Conservation (phyloP, 2,329 filamentous ascomycete genomes). For the Cercospora sp. region DNA sequence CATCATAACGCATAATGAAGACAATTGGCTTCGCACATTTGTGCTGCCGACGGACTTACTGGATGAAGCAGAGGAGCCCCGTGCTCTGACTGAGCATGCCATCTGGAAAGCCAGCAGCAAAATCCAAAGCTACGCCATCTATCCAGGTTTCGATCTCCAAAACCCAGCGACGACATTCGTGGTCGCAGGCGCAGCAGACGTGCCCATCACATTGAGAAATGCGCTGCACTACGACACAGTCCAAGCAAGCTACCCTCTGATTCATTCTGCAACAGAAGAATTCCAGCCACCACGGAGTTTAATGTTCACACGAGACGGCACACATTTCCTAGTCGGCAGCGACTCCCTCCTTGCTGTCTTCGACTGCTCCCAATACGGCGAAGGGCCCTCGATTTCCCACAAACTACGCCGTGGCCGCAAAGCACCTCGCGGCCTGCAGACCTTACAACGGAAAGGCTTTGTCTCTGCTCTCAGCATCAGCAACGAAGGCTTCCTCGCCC, state of each 20-base stretch:
- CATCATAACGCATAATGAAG: slow-evolving; percentile 55
- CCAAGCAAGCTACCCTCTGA: slow-evolving; percentile 56
- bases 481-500: slow-evolving; percentile 54
- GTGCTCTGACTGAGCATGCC: slow-evolving; percentile 50
- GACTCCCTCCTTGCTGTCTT: slow-evolving; percentile 57
- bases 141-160: slow-evolving; percentile 57
- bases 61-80: slow-evolving; percentile 40
- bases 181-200: slow-evolving; percentile 55
- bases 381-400: slow-evolving; percentile 49
- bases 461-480: slow-evolving; percentile 55
- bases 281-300: slow-evolving; percentile 58
- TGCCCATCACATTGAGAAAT: slow-evolving; percentile 59
- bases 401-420: slow-evolving; percentile 41
- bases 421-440: slow-evolving; percentile 40
- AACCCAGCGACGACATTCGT: slow-evolving; percentile 53
- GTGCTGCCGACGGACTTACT: slow-evolving; percentile 56
- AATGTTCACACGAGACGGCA: slow-evolving; percentile 52
- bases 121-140: slow-evolving; percentile 56
- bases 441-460: slow-evolving; percentile 57
- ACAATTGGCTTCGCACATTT: slow-evolving; percentile 55
- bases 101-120: slow-evolving; percentile 48
- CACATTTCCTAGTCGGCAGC: slow-evolving; percentile 59
- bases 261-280: slow-evolving; percentile 58
- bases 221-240: slow-evolving; percentile 49
- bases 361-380: slow-evolving; percentile 52